phyloP scores from a whole-genome alignment of 2,329 filamentous ascomycete genomes.

The Fusarium sp. region DNA sequence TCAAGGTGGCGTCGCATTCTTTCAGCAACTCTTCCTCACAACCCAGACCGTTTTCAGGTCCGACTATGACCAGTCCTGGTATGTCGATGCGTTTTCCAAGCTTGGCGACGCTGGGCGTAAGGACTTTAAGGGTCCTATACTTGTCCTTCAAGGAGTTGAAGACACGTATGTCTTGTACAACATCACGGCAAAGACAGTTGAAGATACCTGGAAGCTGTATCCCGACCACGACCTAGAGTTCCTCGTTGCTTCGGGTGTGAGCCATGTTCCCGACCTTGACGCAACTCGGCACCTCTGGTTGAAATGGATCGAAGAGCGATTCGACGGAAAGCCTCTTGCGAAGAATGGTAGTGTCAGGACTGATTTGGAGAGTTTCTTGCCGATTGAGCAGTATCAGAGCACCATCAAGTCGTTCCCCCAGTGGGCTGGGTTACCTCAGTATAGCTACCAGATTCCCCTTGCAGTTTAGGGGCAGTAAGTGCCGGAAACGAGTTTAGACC shows the following conservation, averaged over 20 bases:
- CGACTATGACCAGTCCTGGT: constrained; percentile 5
- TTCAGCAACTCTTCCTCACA: background rate
- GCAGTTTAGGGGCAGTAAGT: background rate
- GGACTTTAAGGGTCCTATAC: constrained; percentile 49
- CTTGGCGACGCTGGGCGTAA: constrained; percentile 42
- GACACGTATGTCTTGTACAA: constrained; percentile 36
- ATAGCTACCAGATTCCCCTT: background rate
- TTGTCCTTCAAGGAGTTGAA: constrained; percentile 50
- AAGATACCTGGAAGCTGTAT: constrained; percentile 26
- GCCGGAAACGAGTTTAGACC: background rate
- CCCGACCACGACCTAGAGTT: constrained; percentile 28
- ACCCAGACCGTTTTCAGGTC: background rate
- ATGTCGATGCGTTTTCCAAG: constrained; percentile 5
- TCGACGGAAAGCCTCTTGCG: constrained; percentile 11
- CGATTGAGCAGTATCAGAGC: constrained; percentile 17
- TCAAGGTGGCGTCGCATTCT: constrained; percentile 1
- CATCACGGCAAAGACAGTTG: constrained; percentile 8
- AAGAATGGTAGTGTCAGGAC: constrained; percentile 10
- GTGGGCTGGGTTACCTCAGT: background rate
- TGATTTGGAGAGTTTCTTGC: constrained; percentile 20
- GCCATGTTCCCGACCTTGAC: constrained; percentile 22
- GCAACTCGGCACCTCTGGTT: constrained; percentile 33
- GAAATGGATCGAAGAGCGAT: constrained; percentile 34
- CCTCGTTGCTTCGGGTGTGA: constrained; percentile 15
- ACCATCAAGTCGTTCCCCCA: constrained; percentile 6